Evolutionary conservation across 441 rosid species (phyloP).

Genomic region (Gossypium gossypioides): DNA sequence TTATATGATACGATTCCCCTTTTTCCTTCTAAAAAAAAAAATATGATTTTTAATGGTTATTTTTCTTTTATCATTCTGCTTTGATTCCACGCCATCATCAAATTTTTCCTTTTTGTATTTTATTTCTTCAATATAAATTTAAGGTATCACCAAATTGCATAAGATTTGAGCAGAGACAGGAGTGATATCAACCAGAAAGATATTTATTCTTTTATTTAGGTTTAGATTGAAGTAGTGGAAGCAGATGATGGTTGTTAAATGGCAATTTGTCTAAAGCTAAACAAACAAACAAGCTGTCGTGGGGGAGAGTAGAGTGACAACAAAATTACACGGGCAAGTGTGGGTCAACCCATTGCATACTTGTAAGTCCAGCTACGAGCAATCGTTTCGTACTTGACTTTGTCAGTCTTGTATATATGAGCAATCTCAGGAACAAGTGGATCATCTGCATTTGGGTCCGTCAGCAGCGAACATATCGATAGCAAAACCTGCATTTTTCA

Average conservation of each 20-base stretch:
- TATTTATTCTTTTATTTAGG: not conserved
- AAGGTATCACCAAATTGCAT: too few relatives aligned
- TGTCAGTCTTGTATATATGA: constrained; percentile 28
- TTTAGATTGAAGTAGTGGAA: not conserved
- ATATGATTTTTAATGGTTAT: not conserved
- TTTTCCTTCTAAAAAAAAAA: too few relatives aligned
- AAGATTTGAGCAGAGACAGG: too few relatives aligned
- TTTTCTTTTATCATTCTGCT: not conserved
- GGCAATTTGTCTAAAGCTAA: not conserved
- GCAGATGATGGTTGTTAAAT: not conserved
- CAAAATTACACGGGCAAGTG: not conserved
- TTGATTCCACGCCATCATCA: not conserved
- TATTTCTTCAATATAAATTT: too few relatives aligned
- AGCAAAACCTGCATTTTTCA: constrained; percentile 24
- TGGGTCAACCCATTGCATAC: constrained; percentile 32
- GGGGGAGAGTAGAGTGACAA: not conserved
- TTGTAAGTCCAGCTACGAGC: constrained; percentile 34
- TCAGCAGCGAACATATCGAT: constrained; percentile 28
- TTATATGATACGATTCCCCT: not conserved
- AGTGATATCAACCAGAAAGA: not conserved
- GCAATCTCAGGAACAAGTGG: constrained; percentile 36
- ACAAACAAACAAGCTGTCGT: not conserved
- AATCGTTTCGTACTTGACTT: constrained; percentile 25
- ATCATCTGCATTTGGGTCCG: constrained; percentile 34
- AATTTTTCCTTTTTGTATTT: too few relatives aligned